phyloP scores from a whole-genome alignment of 2,329 filamentous ascomycete species.

The Sporothrix globosa region DNA sequence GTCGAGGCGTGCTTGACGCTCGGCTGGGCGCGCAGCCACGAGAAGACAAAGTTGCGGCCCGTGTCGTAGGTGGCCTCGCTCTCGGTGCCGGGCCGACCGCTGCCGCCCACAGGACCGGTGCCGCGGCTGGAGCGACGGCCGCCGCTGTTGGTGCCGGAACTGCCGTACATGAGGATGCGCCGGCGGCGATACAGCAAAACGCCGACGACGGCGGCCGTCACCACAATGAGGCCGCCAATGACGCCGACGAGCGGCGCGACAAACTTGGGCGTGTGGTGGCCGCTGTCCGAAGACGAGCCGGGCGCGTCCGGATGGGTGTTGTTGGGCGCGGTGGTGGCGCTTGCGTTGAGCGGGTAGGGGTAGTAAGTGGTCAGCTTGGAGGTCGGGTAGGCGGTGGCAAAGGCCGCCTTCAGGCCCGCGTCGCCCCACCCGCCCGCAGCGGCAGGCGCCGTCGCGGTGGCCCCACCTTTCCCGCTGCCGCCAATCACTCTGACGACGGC shows the following conservation, averaged over 20 bases:
- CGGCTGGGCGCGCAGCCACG: conserved; percentile 56
- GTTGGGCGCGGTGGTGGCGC: conserved; percentile 12
- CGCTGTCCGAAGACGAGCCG: conserved; percentile 27
- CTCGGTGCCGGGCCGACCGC: conserved; percentile 38
- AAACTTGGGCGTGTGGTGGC: conserved; percentile 56
- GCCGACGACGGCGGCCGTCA: conserved; percentile 56
- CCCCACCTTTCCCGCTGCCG: conserved; percentile 66
- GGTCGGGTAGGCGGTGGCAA: conserved; percentile 58
- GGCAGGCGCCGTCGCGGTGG: conserved; percentile 68
- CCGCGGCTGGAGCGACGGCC: conserved; percentile 37
- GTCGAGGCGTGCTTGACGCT: conserved; percentile 51
- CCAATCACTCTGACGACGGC: conserved; percentile 68
- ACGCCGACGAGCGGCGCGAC: conserved; percentile 65
- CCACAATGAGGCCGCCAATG: conserved; percentile 60
- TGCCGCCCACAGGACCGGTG: conserved; percentile 14
- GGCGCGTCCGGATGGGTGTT: conserved; percentile 39
- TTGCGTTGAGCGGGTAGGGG: conserved; percentile 55
- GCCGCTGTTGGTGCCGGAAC: conserved; percentile 11
- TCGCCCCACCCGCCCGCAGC: conserved; percentile 58
- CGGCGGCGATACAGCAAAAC: conserved; percentile 59
- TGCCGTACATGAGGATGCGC: conserved; percentile 43
- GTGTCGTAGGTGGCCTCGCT: conserved; percentile 53
- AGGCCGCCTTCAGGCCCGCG: conserved; percentile 55
- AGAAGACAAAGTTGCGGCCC: conserved; percentile 52
- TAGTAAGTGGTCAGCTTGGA: conserved; percentile 63